These are phyloP conservation scores for Phytomonas sp. DNA, from an alignment of 208 protist genomes.

Conservation along the genomic window DNA sequence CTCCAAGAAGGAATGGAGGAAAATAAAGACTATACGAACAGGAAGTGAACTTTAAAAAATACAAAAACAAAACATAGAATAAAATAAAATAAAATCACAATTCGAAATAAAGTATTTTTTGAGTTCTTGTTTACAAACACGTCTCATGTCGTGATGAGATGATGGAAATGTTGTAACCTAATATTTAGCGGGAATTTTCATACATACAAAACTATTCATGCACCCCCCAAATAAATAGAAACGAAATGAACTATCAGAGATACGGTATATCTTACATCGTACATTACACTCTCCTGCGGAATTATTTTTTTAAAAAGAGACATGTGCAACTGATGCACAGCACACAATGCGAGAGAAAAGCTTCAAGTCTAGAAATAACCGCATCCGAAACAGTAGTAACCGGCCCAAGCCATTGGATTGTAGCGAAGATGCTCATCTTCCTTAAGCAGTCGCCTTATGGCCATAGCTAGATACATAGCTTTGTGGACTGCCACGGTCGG, in stretches of 20 bases:
- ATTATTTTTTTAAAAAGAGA: not conserved
- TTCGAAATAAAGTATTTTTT: not conserved
- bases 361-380: slow-evolving; percentile 22
- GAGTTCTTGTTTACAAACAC: not conserved
- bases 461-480: slow-evolving; percentile 54
- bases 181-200: not conserved
- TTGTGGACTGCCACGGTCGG: slow-evolving; percentile 24
- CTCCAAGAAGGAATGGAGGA: not conserved
- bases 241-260: not conserved
- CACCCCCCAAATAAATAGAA: not conserved
- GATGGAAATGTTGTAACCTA: not conserved
- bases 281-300: not conserved
- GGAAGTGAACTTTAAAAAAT: not conserved
- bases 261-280: not conserved
- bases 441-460: slow-evolving; percentile 55
- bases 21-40: not conserved
- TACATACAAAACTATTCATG: not conserved
- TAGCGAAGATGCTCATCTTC: slow-evolving; percentile 58
- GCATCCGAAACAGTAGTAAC: slow-evolving; percentile 75
- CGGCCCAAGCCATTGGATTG: slow-evolving; percentile 67
- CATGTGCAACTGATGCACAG: not conserved
- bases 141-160: not conserved
- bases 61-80: slow-evolving; percentile 4
- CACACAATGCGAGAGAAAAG: not conserved
- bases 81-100: slow-evolving; percentile 2